Percentiles rank a stretch among this genome's conserved stretches.
These are phyloP conservation scores for Talaromyces sp. DNA, from an alignment of 2,329 filamentous ascomycete genomes.

Conservation along the genomic window DNA sequence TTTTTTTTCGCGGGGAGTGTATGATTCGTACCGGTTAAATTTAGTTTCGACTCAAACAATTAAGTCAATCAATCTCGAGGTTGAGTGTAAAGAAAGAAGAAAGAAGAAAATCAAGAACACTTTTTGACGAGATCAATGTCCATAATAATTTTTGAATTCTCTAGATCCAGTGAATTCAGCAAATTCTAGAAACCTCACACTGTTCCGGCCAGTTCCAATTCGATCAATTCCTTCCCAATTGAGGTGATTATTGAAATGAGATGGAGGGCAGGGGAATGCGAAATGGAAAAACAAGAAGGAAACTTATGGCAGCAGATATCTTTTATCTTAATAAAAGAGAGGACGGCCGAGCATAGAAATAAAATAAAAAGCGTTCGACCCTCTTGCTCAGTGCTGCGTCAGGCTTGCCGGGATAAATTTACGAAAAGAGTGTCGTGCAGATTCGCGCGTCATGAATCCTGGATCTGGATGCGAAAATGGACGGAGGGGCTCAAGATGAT, in stretches of 20 bases:
- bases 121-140: neutral
- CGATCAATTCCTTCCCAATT: neutral
- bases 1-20: neutral
- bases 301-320: conserved; percentile 6
- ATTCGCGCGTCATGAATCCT: conserved; percentile 39
- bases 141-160: neutral
- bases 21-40: neutral
- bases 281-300: neutral
- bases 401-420: conserved; percentile 24
- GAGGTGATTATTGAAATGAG: conserved; percentile 15
- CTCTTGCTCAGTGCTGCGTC: conserved; percentile 10
- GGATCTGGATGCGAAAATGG: conserved; percentile 36
- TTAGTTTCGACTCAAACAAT: neutral
- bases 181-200: neutral
- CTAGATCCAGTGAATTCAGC: neutral
- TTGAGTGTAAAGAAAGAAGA: neutral
- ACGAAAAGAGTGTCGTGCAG: conserved; percentile 40
- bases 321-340: conserved; percentile 13
- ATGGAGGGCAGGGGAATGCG: neutral
- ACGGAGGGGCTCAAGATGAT: conserved; percentile 4
- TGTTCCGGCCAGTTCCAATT: neutral
- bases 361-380: conserved; percentile 15
- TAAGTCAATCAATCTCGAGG: neutral
- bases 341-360: conserved; percentile 11
- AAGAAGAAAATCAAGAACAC: neutral